Evolutionary conservation across 805 yeast genomes (phyloP).

Genomic region (Candida xyloterini): DNA sequence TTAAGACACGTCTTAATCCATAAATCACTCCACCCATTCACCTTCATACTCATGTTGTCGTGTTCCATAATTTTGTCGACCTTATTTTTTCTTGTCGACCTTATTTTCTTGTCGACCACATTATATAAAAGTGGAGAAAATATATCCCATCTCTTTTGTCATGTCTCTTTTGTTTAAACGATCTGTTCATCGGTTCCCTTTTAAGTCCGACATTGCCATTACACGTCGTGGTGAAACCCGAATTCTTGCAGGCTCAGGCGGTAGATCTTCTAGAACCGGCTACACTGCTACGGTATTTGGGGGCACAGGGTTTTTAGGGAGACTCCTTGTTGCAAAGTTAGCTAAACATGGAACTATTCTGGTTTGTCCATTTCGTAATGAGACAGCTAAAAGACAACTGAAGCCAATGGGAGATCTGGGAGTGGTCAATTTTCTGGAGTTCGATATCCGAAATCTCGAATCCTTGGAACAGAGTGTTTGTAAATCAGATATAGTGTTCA

Average conservation of each 20-base stretch:
- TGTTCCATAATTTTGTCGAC: neutral
- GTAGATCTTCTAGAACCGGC: constrained; percentile 82
- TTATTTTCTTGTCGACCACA: neutral
- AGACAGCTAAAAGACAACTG: constrained; percentile 69
- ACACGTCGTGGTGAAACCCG: constrained; percentile 74
- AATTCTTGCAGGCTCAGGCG: constrained; percentile 71
- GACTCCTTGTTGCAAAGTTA: constrained; percentile 64
- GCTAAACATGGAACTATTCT: constrained; percentile 81
- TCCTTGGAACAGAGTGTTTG: constrained; percentile 75
- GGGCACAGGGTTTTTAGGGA: constrained; percentile 74
- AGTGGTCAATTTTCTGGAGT: constrained; percentile 78
- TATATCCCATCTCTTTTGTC: constrained; percentile 4
- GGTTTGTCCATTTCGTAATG: constrained; percentile 80
- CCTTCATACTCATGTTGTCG: neutral
- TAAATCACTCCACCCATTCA: neutral
- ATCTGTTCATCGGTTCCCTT: constrained; percentile 32
- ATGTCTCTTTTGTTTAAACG: constrained; percentile 8
- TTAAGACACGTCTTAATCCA: no score
- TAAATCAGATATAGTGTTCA: constrained; percentile 79
- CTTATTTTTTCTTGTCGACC: no score
- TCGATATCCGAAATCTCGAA: constrained; percentile 73
- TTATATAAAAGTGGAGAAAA: neutral
- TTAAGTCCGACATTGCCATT: constrained; percentile 61
- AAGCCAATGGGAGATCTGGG: constrained; percentile 86
- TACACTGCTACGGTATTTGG: constrained; percentile 89